These are phyloP conservation scores for Eustoma russellianum DNA, from an alignment of 257 asterid species.

Conservation along the genomic window DNA sequence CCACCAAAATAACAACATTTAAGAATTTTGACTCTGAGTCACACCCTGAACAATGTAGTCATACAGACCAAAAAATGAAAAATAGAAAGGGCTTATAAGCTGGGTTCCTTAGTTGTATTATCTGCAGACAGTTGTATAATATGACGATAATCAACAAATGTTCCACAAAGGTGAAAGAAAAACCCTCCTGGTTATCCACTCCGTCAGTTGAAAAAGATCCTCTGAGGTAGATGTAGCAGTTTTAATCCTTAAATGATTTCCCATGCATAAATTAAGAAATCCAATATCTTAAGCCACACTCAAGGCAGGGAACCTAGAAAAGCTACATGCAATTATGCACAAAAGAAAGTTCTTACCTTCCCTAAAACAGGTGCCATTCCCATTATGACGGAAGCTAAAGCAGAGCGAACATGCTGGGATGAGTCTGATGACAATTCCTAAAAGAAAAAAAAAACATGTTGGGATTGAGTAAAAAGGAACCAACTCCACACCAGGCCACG, in stretches of 20 bases:
- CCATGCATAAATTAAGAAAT: background rate
- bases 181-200: too few species aligned
- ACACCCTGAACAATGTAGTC: background rate
- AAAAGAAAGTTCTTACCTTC: constrained; percentile 17
- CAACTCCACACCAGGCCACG: too few species aligned
- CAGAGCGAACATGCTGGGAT: constrained; percentile 40
- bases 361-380: constrained; percentile 38
- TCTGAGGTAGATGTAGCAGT: too few species aligned
- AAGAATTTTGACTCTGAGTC: background rate
- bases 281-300: background rate
- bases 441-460: constrained; percentile 1
- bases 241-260: too few species aligned
- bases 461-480: background rate
- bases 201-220: too few species aligned
- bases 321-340: too few species aligned
- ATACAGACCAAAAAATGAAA: background rate
- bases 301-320: background rate
- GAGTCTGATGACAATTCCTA: constrained; percentile 36
- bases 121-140: background rate
- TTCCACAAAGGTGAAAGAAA: too few species aligned
- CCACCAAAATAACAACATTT: constrained; percentile 5
- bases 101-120: too few species aligned
- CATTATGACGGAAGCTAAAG: constrained; percentile 42
- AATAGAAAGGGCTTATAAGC: background rate
- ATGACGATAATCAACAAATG: too few species aligned